Percentiles rank a stretch among this genome's conserved stretches.
phyloP scores from a whole-genome alignment of 345 rosid genomes.

The Brassica rapa region DNA sequence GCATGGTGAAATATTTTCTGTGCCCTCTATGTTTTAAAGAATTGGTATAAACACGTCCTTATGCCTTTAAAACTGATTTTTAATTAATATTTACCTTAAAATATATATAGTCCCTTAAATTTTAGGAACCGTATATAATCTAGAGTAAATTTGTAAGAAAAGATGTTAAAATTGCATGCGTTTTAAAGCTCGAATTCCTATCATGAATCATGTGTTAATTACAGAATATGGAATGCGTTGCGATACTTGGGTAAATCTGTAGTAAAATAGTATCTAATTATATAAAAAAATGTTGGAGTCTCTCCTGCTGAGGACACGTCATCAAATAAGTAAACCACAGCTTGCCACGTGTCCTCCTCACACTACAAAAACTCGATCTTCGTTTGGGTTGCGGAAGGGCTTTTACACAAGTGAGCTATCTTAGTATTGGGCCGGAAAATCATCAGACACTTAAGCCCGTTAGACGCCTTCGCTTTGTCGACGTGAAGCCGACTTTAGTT shows the following conservation, averaged over 20 bases:
- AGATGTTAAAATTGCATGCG: background rate
- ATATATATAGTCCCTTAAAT: background rate
- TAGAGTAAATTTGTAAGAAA: background rate
- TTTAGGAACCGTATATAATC: background rate
- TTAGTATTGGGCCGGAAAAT: background rate
- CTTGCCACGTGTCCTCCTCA: too few species aligned
- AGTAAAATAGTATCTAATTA: background rate
- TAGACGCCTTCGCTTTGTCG: background rate
- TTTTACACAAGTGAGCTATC: too few species aligned
- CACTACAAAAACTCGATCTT: too few species aligned
- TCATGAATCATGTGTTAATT: background rate
- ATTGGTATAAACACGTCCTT: background rate
- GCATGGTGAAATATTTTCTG: background rate
- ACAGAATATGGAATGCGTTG: background rate
- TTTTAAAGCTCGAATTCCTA: background rate
- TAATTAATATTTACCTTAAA: background rate
- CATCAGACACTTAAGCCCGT: background rate
- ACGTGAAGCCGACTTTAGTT: background rate
- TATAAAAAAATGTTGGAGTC: too few species aligned
- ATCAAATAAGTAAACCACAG: too few species aligned
- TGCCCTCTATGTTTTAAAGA: background rate
- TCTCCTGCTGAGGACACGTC: too few species aligned
- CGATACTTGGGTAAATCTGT: background rate
- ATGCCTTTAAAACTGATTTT: background rate
- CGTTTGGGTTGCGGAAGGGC: too few species aligned